Base-by-base conservation (phyloP, 2,329 filamentous ascomycete species). In the Juglanconis sp. region DNA sequence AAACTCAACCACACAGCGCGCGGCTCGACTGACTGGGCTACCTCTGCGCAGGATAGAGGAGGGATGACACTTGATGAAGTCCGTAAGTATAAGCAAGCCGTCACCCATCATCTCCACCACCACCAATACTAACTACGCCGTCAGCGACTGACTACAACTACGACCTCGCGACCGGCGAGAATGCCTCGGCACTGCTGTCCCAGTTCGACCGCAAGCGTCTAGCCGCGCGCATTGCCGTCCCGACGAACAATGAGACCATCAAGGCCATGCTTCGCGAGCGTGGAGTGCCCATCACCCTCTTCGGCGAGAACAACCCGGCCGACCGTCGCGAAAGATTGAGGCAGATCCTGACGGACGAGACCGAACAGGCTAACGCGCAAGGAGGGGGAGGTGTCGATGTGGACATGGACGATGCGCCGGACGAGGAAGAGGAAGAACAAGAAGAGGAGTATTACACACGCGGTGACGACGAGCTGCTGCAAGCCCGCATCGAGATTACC, bases 391-490 rank as follows among this genome's bases (percentile, higher is more conserved):
- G 76, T 1, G 87, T 83, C 56, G 87, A 88, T 66, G 79, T 82
- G 62, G 79, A 74, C 49, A 87, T 87, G 82, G 82, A 81, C 48
- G 88, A 91, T 68, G 82, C 73, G 8, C 74, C 72, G 6, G 71
- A 73, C 2, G 86, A 85, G 4, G 86, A 87, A 17, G 87, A 85
- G 53, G 87, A 81, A 3, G 91, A 93, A 56, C 86, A 88, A 67
- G 90, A 96, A 65, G 92, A 98, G 70, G 95, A 99, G 68, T 99
- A 97, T 74, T 99, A 97, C 73, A 96, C 94, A 0, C 84, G 90
- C 67, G 95, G 95, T 3, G 85, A 87, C 1, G 80, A 85, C 4
- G 87, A 88, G 46, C 79, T 99, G 31, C 76, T 96, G 4, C 81
- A 89, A 54, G 91, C 92, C 2, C 84, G 95, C 62, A 86, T 87